Conservation (phyloP, 257 asterid species). For the Penstemon davidsonii region DNA sequence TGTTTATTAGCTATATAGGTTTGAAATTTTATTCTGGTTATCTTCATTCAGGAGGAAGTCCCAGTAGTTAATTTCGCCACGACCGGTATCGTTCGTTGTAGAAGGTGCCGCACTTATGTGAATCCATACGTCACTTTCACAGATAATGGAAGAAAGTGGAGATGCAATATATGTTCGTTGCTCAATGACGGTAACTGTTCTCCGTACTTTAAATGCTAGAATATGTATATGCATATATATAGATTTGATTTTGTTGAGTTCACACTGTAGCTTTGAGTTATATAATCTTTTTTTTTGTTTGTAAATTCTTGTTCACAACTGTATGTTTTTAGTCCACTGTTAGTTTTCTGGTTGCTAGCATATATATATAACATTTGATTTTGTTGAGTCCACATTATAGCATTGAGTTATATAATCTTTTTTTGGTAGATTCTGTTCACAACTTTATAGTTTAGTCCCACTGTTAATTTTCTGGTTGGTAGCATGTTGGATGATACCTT, state of each 20-base stretch:
- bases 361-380: too few relatives aligned
- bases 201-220: conserved; percentile 16
- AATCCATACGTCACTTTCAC: conserved; percentile 77
- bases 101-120: conserved; percentile 82
- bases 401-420: neutral
- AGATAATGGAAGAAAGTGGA: conserved; percentile 85
- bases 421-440: neutral
- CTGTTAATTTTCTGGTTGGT: conserved; percentile 15
- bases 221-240: neutral
- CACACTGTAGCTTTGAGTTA: neutral
- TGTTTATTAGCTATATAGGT: neutral
- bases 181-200: conserved; percentile 65
- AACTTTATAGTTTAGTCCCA: neutral
- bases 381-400: neutral
- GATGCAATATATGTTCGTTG: conserved; percentile 76
- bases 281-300: neutral
- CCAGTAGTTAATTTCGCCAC: conserved; percentile 69
- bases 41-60: conserved; percentile 73
- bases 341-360: conserved; percentile 14
- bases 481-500: neutral
- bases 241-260: too few relatives aligned
- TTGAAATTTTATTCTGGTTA: conserved; percentile 19
- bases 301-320: neutral
- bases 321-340: neutral
- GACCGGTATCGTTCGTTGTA: conserved; percentile 73